Evolutionary conservation across 2,329 filamentous ascomycete genomes (phyloP).

Genomic region (Xylariaceae sp.): DNA sequence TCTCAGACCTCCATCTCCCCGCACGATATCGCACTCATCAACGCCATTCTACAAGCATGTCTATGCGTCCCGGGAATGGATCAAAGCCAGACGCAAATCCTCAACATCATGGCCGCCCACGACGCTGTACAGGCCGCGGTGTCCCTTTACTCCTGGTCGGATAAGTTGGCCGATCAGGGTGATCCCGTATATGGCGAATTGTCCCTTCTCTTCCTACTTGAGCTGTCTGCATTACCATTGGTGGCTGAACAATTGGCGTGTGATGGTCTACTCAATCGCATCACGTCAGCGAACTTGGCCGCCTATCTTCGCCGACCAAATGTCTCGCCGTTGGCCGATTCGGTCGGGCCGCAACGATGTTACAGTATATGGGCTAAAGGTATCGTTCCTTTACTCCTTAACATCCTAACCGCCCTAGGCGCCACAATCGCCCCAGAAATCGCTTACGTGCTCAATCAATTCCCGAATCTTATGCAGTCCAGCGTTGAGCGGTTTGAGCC

Average conservation of each 20-base stretch:
- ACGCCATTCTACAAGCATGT: constrained; percentile 83
- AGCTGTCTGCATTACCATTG: constrained; percentile 77
- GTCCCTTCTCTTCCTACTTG: constrained; percentile 84
- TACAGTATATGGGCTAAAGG: constrained; percentile 91
- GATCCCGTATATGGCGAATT: constrained; percentile 94
- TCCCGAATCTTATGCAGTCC: constrained; percentile 74
- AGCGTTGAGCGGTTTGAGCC: constrained; percentile 74
- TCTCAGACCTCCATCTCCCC: constrained; percentile 66
- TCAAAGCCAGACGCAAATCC: constrained; percentile 69
- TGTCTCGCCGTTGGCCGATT: constrained; percentile 79
- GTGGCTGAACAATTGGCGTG: constrained; percentile 90
- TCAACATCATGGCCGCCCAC: constrained; percentile 70
- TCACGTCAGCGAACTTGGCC: constrained; percentile 78
- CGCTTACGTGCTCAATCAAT: constrained; percentile 85
- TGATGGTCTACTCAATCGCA: constrained; percentile 78
- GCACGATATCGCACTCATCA: constrained; percentile 84
- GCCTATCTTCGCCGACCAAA: constrained; percentile 72
- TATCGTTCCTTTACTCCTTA: constrained; percentile 84
- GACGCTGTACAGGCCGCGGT: constrained; percentile 79
- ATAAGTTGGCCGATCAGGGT: constrained; percentile 73
- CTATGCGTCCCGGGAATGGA: constrained; percentile 77
- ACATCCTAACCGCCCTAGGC: constrained; percentile 81
- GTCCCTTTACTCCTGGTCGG: constrained; percentile 91
- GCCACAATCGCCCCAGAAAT: constrained; percentile 83
- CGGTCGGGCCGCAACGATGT: constrained; percentile 68